A percentile compares a stretch with the other conserved stretches of the same genome.
Conservation (phyloP, 306 rosid species). For the Inga leiocalycina region DNA sequence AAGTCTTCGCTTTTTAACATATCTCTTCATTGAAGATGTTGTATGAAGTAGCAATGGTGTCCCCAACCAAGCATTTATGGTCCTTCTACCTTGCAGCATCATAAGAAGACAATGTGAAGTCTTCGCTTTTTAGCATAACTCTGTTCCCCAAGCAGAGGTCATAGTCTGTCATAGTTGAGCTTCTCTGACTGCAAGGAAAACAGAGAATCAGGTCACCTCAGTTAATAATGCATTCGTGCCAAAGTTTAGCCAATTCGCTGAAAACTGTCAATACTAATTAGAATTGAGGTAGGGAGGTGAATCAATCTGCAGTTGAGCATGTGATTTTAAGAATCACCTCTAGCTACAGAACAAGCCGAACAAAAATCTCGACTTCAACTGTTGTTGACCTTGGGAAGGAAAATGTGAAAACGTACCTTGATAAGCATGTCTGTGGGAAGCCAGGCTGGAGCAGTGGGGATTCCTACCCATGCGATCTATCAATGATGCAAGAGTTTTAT, state of each 20-base stretch:
- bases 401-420: slow-evolving; percentile 56
- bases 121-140: slow-evolving; percentile 10
- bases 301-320: background rate
- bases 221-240: background rate
- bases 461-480: slow-evolving; percentile 92
- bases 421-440: slow-evolving; percentile 95
- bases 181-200: slow-evolving; percentile 80
- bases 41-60: slow-evolving; percentile 3
- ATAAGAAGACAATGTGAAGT: background rate
- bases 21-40: slow-evolving; percentile 1
- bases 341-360: slow-evolving; percentile 3
- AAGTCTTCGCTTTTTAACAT: too few species aligned
- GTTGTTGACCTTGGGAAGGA: background rate
- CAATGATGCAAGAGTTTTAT: slow-evolving; percentile 10
- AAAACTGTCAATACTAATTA: slow-evolving; percentile 5
- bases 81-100: slow-evolving; percentile 1
- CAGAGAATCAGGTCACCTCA: slow-evolving; percentile 7
- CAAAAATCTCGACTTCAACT: background rate
- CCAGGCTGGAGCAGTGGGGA: slow-evolving; percentile 99
- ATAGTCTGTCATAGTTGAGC: slow-evolving; percentile 85
- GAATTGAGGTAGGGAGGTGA: background rate
- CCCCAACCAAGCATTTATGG: slow-evolving; percentile 20
- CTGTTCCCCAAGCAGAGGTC: slow-evolving; percentile 32
- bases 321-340: background rate
- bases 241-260: background rate